Base-by-base conservation (phyloP, 164 flowering plant species). In the Kingdonia uniflora region DNA sequence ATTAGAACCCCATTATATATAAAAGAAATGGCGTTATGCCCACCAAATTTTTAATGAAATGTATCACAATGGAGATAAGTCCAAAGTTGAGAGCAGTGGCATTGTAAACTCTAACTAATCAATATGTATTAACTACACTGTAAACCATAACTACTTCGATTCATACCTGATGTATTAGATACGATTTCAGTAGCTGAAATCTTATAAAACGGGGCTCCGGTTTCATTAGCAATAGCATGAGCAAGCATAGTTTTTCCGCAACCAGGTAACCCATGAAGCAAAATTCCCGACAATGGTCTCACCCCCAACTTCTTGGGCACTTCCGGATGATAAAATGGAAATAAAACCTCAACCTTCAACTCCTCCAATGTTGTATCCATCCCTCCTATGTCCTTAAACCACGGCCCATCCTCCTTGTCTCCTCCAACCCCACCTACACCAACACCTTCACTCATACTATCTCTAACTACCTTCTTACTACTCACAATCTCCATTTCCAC, bases 171-270 rank as follows among this genome's bases (percentile, higher is more conserved):
- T 52, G 88, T 80, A 40, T 95, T 95, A 29, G 99, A 92, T 21
- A 92, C 91, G 48, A 92, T 73, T 64, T 88, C 95, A 29, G 95
- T 80, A 13, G 99, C 88, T 0, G 95, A 88, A 58, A 92, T 86
- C 60, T 77, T 74, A 54, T 88, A 86, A 44, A 92, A 88, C 0
- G 96, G 95, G 12, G 85, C 65, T 11, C 84, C 84, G 4, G 94
- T 77, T 63, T 92, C 99, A 73, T 86, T 92, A 13, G 99, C 96
- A 59, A 92, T 84, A 25, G 95, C 99, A 59, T 82, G 84, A 44
- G 99, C 99, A 52, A 92, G 72, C 71, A 69, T 84, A 1, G 96
- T 92, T 77, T 92, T 92, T n/a, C 99, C 99, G 50, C 99, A 92
- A 0, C 99, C 99, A 14, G 99, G 96, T 0, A 95, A 96, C 2